Conservation (phyloP, 108 stramenopile species). For the Fragilaria radians region DNA sequence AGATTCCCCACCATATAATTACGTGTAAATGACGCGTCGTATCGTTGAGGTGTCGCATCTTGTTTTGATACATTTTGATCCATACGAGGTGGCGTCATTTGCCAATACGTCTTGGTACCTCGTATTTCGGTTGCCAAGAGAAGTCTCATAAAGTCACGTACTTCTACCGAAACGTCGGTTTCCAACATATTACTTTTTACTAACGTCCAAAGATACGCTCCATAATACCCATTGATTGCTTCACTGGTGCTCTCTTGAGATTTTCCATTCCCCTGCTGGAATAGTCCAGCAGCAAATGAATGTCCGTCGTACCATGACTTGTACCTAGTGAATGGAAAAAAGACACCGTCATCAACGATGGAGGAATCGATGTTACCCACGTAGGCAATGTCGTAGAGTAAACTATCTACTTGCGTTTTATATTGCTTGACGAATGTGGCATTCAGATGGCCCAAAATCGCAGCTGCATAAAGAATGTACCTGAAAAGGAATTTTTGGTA, state of each 20-base stretch:
- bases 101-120: constrained; percentile 86
- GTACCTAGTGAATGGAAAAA: constrained; percentile 76
- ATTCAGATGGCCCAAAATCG: constrained; percentile 55
- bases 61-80: neutral
- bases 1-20: constrained; percentile 89
- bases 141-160: constrained; percentile 61
- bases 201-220: constrained; percentile 83
- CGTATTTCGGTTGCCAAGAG: constrained; percentile 83
- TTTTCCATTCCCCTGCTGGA: constrained; percentile 89
- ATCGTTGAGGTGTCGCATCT: neutral
- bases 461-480: constrained; percentile 68
- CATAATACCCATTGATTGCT: constrained; percentile 95
- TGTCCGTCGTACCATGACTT: constrained; percentile 89
- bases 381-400: constrained; percentile 75
- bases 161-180: constrained; percentile 28
- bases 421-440: constrained; percentile 56
- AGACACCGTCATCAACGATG: constrained; percentile 19
- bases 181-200: constrained; percentile 33
- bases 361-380: constrained; percentile 39
- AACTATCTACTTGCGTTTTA: constrained; percentile 56
- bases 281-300: constrained; percentile 79
- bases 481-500: too few relatives aligned
- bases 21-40: constrained; percentile 5
- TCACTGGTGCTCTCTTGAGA: constrained; percentile 96
- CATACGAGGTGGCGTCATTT: constrained; percentile 60